Conservation (phyloP, 2,329 filamentous ascomycete genomes). For the Penicillium vulpinum region DNA sequence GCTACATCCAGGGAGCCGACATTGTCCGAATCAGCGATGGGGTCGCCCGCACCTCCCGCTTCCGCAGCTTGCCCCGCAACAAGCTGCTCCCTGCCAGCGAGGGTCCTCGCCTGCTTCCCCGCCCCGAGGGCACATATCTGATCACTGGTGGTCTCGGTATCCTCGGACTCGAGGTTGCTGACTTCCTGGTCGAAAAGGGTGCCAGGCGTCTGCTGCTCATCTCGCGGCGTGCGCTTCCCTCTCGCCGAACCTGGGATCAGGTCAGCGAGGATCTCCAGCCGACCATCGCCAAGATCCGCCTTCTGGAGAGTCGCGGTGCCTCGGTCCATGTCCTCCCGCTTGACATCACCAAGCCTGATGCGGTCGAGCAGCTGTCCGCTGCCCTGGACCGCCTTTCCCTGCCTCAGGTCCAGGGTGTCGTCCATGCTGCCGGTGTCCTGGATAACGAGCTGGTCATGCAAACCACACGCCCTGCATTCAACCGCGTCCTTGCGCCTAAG, state of each 20-base stretch:
- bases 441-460: conserved; percentile 40
- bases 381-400: conserved; percentile 37
- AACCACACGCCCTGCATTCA: conserved; percentile 21
- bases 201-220: conserved; percentile 45
- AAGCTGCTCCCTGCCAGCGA: conserved; percentile 6
- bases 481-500: conserved; percentile 39
- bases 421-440: conserved; percentile 45
- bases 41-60: conserved; percentile 34
- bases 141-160: conserved; percentile 46
- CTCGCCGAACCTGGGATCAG: conserved; percentile 33
- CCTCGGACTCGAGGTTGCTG: conserved; percentile 41
- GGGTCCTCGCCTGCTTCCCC: conserved; percentile 22
- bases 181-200: conserved; percentile 43
- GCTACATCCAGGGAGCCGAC: conserved; percentile 41
- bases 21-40: conserved; percentile 44
- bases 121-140: conserved; percentile 41
- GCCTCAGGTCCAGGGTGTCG: conserved; percentile 43
- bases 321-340: conserved; percentile 35
- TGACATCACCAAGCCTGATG: conserved; percentile 35
- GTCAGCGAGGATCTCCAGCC: not conserved
- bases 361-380: conserved; percentile 19
- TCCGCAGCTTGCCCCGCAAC: conserved; percentile 23
- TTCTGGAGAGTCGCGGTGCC: conserved; percentile 36
- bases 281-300: conserved; percentile 27
- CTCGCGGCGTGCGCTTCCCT: conserved; percentile 41